Percentiles rank a stretch among this genome's conserved stretches.
phyloP scores from a whole-genome alignment of 1,284 basidiomycete genomes.

The Ceratobasidium sp. region DNA sequence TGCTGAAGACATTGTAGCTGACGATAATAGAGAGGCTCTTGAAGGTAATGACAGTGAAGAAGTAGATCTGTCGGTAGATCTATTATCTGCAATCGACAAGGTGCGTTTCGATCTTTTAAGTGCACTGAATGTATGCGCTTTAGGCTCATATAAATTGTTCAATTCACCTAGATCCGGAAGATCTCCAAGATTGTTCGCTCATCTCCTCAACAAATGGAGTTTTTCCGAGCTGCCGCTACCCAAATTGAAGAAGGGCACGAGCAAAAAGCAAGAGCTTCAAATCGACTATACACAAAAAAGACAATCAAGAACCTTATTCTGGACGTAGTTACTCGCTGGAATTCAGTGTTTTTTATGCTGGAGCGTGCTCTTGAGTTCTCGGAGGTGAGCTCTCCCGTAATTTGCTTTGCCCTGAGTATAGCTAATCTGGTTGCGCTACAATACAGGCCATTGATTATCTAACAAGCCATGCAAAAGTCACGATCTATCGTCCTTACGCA shows the following conservation, averaged over 20 bases:
- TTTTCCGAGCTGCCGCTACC: not conserved
- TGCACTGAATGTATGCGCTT: not conserved
- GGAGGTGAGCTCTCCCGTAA: not conserved
- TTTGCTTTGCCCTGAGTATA: not conserved
- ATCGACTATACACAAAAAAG: not conserved
- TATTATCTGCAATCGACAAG: not conserved
- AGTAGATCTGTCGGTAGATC: not conserved
- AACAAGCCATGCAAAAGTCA: not conserved
- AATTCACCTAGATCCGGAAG: not conserved
- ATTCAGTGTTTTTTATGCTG: not conserved
- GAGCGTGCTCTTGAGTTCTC: conserved; percentile 1
- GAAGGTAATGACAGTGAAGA: not conserved
- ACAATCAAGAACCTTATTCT: conserved; percentile 10
- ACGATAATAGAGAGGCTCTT: not conserved
- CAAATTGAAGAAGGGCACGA: not conserved
- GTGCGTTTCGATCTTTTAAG: too few relatives aligned
- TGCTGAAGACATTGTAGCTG: not conserved
- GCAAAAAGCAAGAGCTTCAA: not conserved
- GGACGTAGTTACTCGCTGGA: not conserved
- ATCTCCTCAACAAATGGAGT: conserved; percentile 10
- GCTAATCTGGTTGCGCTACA: too few relatives aligned
- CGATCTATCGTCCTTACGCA: not conserved
- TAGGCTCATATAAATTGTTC: too few relatives aligned
- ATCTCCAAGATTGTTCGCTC: not conserved
- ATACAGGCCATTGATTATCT: conserved; percentile 16